These are phyloP conservation scores for Candolleomyces eurysporus DNA, from an alignment of 768 basidiomycete species.

Conservation along the genomic window DNA sequence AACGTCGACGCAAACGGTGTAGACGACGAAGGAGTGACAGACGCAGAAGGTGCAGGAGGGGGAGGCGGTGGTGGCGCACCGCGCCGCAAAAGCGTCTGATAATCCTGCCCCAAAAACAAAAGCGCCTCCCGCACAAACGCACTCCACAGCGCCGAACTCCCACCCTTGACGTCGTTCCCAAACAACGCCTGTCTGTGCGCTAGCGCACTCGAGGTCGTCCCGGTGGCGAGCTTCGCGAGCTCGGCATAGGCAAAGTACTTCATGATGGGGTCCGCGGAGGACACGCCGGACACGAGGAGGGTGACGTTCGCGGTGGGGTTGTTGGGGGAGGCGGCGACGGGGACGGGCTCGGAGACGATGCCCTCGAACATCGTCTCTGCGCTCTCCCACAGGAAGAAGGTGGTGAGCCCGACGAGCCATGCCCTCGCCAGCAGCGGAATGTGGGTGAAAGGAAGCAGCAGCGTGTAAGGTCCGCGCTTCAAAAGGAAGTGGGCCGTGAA, in stretches of 20 bases:
- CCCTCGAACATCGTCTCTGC: constrained; percentile 59
- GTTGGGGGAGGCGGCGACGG: constrained; percentile 42
- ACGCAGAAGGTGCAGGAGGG: constrained; percentile 13
- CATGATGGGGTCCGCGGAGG: constrained; percentile 50
- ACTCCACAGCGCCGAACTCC: constrained; percentile 57
- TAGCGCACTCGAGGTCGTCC: constrained; percentile 36
- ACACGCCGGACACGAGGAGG: constrained; percentile 58
- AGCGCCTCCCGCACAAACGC: constrained; percentile 58
- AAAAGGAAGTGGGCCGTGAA: constrained; percentile 60
- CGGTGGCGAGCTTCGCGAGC: constrained; percentile 49
- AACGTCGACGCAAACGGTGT: no score
- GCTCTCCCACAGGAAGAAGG: constrained; percentile 61
- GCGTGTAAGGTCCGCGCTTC: constrained; percentile 47
- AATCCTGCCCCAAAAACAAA: constrained; percentile 63
- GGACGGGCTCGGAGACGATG: constrained; percentile 42
- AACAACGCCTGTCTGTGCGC: constrained; percentile 57
- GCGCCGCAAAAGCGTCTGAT: constrained; percentile 60
- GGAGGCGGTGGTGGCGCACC: constrained; percentile 39
- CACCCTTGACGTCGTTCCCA: constrained; percentile 60
- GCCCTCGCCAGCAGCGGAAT: constrained; percentile 43
- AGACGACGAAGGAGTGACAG: constrained; percentile 14
- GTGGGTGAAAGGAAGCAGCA: constrained; percentile 49
- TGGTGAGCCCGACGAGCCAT: constrained; percentile 51
- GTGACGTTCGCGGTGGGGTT: constrained; percentile 18
- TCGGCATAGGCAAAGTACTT: constrained; percentile 69